Percentiles rank a stretch among this genome's conserved stretches.
Evolutionary conservation across 352 stramenopile genomes (phyloP).

Genomic region (Phytophthora megakarya): DNA sequence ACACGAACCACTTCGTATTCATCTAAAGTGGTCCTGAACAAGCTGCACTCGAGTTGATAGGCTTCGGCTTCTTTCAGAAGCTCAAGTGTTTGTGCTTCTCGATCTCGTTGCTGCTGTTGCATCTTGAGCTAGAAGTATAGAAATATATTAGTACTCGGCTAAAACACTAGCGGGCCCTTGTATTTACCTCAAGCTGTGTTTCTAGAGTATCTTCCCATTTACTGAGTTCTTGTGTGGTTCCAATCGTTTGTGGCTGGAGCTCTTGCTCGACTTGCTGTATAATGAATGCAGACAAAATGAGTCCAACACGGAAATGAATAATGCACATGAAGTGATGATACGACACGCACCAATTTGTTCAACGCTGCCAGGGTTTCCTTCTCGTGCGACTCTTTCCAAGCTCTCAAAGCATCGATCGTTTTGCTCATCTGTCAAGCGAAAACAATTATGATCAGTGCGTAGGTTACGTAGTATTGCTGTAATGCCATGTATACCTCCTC

Average conservation of each 20-base stretch:
- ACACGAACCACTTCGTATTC: slow-evolving; percentile 27
- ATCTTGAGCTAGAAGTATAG: slow-evolving; percentile 16
- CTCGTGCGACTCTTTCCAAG: slow-evolving; percentile 48
- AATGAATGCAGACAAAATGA: neutral
- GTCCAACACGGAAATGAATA: neutral
- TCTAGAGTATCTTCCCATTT: slow-evolving; percentile 7
- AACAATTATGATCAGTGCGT: neutral
- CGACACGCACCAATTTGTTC: slow-evolving; percentile 34
- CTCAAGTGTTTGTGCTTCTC: slow-evolving; percentile 26
- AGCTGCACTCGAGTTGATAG: slow-evolving; percentile 30
- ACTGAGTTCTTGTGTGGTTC: neutral
- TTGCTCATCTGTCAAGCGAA: slow-evolving; percentile 43
- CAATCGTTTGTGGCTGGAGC: neutral
- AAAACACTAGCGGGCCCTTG: neutral
- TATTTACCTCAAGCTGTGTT: slow-evolving; percentile 20
- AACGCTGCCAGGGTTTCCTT: slow-evolving; percentile 33
- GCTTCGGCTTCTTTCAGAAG: slow-evolving; percentile 32
- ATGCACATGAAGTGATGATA: neutral
- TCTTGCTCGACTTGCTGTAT: slow-evolving; percentile 12
- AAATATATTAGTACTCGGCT: neutral
- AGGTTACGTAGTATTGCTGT: neutral
- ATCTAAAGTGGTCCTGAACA: slow-evolving; percentile 18
- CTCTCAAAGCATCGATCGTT: slow-evolving; percentile 43
- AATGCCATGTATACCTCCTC: slow-evolving; percentile 39
- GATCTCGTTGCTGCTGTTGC: slow-evolving; percentile 25